Evolutionary conservation across 2,329 filamentous ascomycete genomes (phyloP), one percentile per base, ranked within the genome.

Genomic region (Akanthomyces muscarius): DNA sequence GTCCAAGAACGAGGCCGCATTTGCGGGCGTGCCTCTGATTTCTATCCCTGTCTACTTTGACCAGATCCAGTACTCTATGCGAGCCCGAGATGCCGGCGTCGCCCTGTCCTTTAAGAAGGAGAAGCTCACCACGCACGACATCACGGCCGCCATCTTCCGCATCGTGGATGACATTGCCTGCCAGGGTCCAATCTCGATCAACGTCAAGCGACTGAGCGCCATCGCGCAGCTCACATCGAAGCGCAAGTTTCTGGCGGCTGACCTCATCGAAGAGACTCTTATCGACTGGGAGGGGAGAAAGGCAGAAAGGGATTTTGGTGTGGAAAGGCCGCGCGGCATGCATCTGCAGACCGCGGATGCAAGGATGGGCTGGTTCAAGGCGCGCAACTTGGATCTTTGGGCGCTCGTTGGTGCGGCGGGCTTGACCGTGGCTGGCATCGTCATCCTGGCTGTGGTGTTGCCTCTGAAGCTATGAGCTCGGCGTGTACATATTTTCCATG

Each of bases 311-410:
- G 23, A 42, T 25, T 28, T 28, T 28, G 54, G 54, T 8, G 28
- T 30, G 2, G 16, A 13, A 21, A 11, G 53, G 14, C 54, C 14
- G 21, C 65, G 69, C 13, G 70, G 72, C 3, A 75, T 74, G 70
- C 73, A 77, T 63, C 66, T 76, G 23, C 71, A 76, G 67, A 76
- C 74, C 11, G 73, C 74, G 1, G 73, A 75, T 66, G 69, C 68
- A 59, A 68, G 74, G 25, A 77, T 76, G 73, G 67, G 71, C 1
- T 42, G 51, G 6, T 74, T 68, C 64, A 69, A 69, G 57, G 71
- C 71, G 5, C 69, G 66, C 56, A 76, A 75, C 61, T 71, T 69
- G 72, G 72, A 76, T 48, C 25, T 57, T 3, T 57, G 54, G 54
- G 48, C 30, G 25, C 5, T 33, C 5, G 5, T 10, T 33, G 30